Base-by-base conservation (phyloP, 177 flowering plant species). In the Telopea speciosissima region DNA sequence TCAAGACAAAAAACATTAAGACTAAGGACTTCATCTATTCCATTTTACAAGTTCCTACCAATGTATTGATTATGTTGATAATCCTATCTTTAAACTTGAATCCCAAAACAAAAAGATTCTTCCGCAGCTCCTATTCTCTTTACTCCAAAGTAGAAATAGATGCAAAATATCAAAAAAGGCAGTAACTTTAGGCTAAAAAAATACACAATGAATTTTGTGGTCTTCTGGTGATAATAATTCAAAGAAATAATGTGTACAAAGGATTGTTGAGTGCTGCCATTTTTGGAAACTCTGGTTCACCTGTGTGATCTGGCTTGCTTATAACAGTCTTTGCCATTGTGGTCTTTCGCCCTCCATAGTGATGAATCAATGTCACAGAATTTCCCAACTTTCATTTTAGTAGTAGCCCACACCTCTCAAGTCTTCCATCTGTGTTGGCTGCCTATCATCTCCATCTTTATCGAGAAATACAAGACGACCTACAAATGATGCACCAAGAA, bases 381-480 rank as follows among this genome's bases (percentile, higher is more conserved):
- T 42, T 33, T 13, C 74, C 21, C 24, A 25, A 59, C 45, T 59
- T 17, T 36, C 21, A 28, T 66, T 58, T 84, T 77, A 89, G 79
- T 81, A 89, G 77, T 87, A 90, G 67, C 92, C 97, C 69, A 83
- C 84, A 11, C 86, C 79, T 75, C 69, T 81, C 52, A 85, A 19
- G n/a, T 83, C 90, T 10, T 84, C 90, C 13, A 31, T 24, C 42
- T 71, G 68, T 52, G 76, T 45, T 67, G 82, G 40, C 71, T 82
- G 73, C 56, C 65, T 74, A 7, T 33, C 62, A 42, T 78, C 84
- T 65, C 69, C 73, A 52, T 78, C 85, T 21, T 80, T 82, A 10
- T 91, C 82, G 40, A 93, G 75, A 77, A 90, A 86, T 59, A 93
- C 84, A 58, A 93, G 10, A 59, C 97, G 86, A 26, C 97, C 97